These are phyloP conservation scores for Cyanidiococcus yangmingshanensis DNA, from an alignment of 23 red algal species.

Conservation along the genomic window DNA sequence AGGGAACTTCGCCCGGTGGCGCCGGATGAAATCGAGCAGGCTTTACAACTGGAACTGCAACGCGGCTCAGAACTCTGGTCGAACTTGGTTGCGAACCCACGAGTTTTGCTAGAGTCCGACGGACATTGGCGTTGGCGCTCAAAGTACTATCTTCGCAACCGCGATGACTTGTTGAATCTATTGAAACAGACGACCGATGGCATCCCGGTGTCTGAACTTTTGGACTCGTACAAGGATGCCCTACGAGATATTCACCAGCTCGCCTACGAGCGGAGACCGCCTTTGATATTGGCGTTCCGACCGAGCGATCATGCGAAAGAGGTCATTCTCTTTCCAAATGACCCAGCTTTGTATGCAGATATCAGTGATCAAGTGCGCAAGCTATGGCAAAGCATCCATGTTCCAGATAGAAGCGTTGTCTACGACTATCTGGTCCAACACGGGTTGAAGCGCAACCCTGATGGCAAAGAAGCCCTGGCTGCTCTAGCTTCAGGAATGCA, in stretches of 20 bases:
- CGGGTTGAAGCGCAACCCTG: not conserved
- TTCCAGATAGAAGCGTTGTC: not conserved
- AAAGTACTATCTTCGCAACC: conserved; percentile 61
- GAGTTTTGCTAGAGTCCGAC: conserved; percentile 55
- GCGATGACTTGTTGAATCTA: conserved; percentile 48
- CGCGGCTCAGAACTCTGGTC: conserved; percentile 37
- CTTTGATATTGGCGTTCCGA: not conserved
- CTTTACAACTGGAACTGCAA: not conserved
- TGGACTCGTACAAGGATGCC: conserved; percentile 74
- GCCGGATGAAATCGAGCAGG: not conserved
- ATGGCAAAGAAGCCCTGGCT: not conserved
- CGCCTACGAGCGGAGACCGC: conserved; percentile 9
- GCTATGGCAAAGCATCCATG: not conserved
- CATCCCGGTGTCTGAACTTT: conserved; percentile 57
- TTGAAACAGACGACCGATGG: conserved; percentile 44
- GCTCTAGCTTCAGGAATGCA: not conserved
- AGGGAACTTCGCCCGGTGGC: not conserved
- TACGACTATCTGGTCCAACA: conserved; percentile 4
- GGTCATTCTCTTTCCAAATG: not conserved
- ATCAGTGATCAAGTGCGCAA: conserved; percentile 4
- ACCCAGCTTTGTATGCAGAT: not conserved
- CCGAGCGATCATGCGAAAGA: conserved; percentile 5
- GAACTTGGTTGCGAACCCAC: conserved; percentile 57
- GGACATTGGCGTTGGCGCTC: conserved; percentile 77
- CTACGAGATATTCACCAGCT: conserved; percentile 59